A percentile compares a stretch with the other conserved stretches of the same genome.
These are phyloP conservation scores for Hyphodiscus hymeniophilus DNA, from an alignment of 495 filamentous ascomycete genomes.

Conservation along the genomic window DNA sequence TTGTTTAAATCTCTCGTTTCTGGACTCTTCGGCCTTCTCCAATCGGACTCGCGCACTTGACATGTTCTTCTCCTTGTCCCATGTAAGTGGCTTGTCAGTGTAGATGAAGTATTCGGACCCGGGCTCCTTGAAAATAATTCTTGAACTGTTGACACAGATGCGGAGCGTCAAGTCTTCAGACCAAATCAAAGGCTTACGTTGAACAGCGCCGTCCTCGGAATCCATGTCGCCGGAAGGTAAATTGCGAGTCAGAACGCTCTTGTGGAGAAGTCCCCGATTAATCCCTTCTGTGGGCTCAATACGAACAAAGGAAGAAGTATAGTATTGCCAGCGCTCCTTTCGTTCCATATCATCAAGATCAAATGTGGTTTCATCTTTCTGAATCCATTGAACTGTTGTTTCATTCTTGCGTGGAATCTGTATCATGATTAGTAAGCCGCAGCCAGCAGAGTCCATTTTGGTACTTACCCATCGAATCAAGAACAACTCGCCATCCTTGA, in stretches of 20 bases:
- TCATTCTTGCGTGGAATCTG: conserved; percentile 50
- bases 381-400: conserved; percentile 61
- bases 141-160: conserved; percentile 75
- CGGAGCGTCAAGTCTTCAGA: conserved; percentile 69
- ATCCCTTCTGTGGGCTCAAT: conserved; percentile 87
- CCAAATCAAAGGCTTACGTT: conserved; percentile 48
- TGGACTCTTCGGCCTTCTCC: conserved; percentile 34
- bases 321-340: conserved; percentile 73
- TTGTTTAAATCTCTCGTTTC: conserved; percentile 57
- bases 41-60: conserved; percentile 33
- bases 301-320: conserved; percentile 82
- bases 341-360: conserved; percentile 54
- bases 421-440: neutral
- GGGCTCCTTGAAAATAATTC: conserved; percentile 65
- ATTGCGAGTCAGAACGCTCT: conserved; percentile 68
- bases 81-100: conserved; percentile 22
- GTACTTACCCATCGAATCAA: conserved; percentile 73
- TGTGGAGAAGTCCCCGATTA: conserved; percentile 49
- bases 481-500: conserved; percentile 87
- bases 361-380: conserved; percentile 74
- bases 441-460: too few relatives aligned
- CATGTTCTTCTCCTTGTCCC: conserved; percentile 35
- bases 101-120: conserved; percentile 51
- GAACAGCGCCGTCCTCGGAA: conserved; percentile 33
- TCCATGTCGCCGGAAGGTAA: conserved; percentile 44